These are phyloP conservation scores for Macrotyloma uniflorum DNA, from an alignment of 306 rosid species.

Conservation along the genomic window DNA sequence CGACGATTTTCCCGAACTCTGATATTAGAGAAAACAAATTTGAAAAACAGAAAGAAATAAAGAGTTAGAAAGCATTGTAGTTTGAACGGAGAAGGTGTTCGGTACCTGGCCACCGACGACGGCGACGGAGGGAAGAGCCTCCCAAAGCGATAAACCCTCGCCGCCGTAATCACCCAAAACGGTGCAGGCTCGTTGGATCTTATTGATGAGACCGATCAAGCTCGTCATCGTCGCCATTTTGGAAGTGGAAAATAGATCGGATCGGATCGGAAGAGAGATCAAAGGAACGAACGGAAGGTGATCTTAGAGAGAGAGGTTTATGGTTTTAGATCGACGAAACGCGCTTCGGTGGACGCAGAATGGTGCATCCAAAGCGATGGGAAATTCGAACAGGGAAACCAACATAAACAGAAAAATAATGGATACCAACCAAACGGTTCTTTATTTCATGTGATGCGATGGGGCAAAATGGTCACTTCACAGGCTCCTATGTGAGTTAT, in stretches of 20 bases:
- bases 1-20: slow-evolving; percentile 98
- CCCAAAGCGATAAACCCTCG: slow-evolving; percentile 98
- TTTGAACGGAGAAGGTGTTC: not conserved
- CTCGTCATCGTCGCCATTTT: slow-evolving; percentile 98
- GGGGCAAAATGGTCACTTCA: slow-evolving; percentile 33
- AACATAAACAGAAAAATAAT: slow-evolving; percentile 23
- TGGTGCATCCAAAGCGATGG: slow-evolving; percentile 36
- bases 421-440: slow-evolving; percentile 45
- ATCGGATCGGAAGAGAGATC: not conserved
- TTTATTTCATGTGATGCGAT: not conserved
- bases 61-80: not conserved
- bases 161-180: slow-evolving; percentile 97
- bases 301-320: not conserved
- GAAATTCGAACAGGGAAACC: not conserved
- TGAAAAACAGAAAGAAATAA: not conserved
- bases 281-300: not conserved
- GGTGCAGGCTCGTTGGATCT: slow-evolving; percentile 97
- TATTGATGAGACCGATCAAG: slow-evolving; percentile 96
- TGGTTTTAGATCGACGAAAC: slow-evolving; percentile 16
- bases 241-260: slow-evolving; percentile 18
- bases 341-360: slow-evolving; percentile 47
- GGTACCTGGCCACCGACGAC: slow-evolving; percentile 98
- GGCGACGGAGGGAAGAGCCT: slow-evolving; percentile 99
- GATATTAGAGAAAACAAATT: slow-evolving; percentile 14
- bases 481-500: not conserved